These are phyloP conservation scores for Celoporthe dispersa DNA, from an alignment of 2,329 filamentous ascomycete species.

Conservation along the genomic window DNA sequence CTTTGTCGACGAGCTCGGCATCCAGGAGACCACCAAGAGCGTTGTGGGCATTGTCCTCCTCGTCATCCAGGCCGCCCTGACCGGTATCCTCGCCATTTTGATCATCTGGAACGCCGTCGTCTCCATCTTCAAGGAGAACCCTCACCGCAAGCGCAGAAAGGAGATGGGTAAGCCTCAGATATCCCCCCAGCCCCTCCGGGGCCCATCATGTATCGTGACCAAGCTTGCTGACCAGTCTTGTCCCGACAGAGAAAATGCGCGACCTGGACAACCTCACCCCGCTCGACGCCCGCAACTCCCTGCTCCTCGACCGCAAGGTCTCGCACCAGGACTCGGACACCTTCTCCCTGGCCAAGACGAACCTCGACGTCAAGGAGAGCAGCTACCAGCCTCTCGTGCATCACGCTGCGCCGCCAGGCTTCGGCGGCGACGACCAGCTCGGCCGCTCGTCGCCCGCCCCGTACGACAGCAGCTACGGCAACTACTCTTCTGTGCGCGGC, in stretches of 20 bases:
- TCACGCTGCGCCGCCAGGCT: constrained; percentile 46
- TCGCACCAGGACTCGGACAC: constrained; percentile 43
- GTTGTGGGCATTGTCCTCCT: constrained; percentile 92
- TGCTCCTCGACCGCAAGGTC: constrained; percentile 68
- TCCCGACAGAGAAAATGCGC: constrained; percentile 70
- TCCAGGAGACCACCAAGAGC: constrained; percentile 90
- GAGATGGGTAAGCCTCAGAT: constrained; percentile 73
- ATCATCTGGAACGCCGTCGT: constrained; percentile 89
- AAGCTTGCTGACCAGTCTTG: constrained; percentile 35
- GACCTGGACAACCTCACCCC: constrained; percentile 84
- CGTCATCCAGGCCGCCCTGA: constrained; percentile 84
- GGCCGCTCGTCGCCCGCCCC: constrained; percentile 22
- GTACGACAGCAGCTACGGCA: constrained; percentile 18
- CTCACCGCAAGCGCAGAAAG: constrained; percentile 86
- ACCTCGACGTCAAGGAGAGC: constrained; percentile 40
- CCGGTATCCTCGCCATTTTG: constrained; percentile 80
- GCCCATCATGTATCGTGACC: neutral
- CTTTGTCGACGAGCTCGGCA: constrained; percentile 90
- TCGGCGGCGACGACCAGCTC: constrained; percentile 21
- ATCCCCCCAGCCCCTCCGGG: neutral
- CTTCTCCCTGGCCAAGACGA: constrained; percentile 48
- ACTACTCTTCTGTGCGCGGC: constrained; percentile 16
- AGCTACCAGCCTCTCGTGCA: constrained; percentile 39
- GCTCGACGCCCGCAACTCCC: constrained; percentile 83
- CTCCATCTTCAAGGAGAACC: constrained; percentile 82